Evolutionary conservation across 495 filamentous ascomycete genomes (phyloP), one percentile per base, ranked within the genome.

Genomic region (Penicillium crystallinum): DNA sequence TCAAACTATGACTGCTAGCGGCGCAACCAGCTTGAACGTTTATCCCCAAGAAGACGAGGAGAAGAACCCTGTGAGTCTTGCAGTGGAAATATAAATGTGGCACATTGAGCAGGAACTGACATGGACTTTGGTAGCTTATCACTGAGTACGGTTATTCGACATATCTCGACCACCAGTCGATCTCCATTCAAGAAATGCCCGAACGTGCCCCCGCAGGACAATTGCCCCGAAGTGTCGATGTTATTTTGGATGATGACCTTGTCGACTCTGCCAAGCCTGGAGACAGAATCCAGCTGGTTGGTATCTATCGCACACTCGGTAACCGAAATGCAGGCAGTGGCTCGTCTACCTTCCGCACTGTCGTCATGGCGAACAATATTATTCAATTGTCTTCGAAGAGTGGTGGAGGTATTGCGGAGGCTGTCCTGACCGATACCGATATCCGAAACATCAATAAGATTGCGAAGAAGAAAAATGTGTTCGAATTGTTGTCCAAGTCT

Each of bases 171-270:
- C 95, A 99, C 68, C 93, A 99, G 65, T 91, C 90, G 15, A 90
- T 99, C 41, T 97, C 93, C 0, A 96, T 99, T 61, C 93, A 99
- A 76, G 93, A 99, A 78, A 99, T 99, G 93, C 93, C 93, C 12
- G 93, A 99, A 67, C 79, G 93, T 61, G 93, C 93, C 21, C 93
- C 93, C 23, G 92, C 93, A 46, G 93, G 93, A 40, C 93, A 97
- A 75, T 81, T 99, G 58, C 93, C 93, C 52, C 84, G 93, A 50
- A 90, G 91, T 40, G 93, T 97, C n/a, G 93, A 99, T 71, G 91
- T 99, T 17, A 90, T 99, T 51, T 71, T 97, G 56, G 93, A 99
- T 57, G 93, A 99, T 66, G 93, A 99, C 63, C 76, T 99, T 22
- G 93, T 99, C 27, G 93, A 99, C 66, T 84, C 81, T 52, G 87